Evolutionary conservation across 2,329 filamentous ascomycete species (phyloP).

Genomic region (Cytospora leucostoma): DNA sequence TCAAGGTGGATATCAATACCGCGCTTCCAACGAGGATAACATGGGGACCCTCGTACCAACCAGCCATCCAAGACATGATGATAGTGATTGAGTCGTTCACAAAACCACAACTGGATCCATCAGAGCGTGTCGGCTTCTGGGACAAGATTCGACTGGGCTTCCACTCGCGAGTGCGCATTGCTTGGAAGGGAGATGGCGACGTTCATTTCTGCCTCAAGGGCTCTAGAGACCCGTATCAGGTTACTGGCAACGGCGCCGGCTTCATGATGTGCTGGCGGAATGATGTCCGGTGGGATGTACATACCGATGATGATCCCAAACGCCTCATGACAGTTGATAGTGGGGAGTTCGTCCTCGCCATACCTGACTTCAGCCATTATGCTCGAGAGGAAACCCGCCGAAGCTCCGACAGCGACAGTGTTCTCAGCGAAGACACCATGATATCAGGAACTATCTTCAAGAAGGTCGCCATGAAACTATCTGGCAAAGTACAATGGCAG

Average conservation of each 20-base stretch:
- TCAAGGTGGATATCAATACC: slow-evolving; percentile 90
- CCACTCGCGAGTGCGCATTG: slow-evolving; percentile 84
- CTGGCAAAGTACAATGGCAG: slow-evolving; percentile 91
- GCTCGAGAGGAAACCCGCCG: slow-evolving; percentile 65
- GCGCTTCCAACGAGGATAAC: slow-evolving; percentile 89
- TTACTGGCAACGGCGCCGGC: slow-evolving; percentile 89
- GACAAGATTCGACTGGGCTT: slow-evolving; percentile 95
- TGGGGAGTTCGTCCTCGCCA: slow-evolving; percentile 89
- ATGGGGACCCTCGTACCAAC: slow-evolving; percentile 97
- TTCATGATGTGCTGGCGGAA: slow-evolving; percentile 99
- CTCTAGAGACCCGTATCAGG: slow-evolving; percentile 86
- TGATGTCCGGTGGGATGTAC: slow-evolving; percentile 85
- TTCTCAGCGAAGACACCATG: slow-evolving; percentile 63
- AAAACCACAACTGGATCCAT: slow-evolving; percentile 90
- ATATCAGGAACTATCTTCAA: slow-evolving; percentile 86
- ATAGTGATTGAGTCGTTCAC: slow-evolving; percentile 98
- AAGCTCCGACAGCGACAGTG: slow-evolving; percentile 57
- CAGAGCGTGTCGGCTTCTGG: slow-evolving; percentile 95
- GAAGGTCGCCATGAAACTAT: slow-evolving; percentile 98
- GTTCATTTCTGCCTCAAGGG: slow-evolving; percentile 92
- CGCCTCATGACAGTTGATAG: slow-evolving; percentile 96
- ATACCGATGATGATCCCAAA: slow-evolving; percentile 81
- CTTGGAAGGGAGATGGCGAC: slow-evolving; percentile 95
- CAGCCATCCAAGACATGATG: slow-evolving; percentile 99
- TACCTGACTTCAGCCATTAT: slow-evolving; percentile 90